These are phyloP conservation scores for Glaciozyma martinii DNA, from an alignment of 768 basidiomycete species.

Conservation along the genomic window DNA sequence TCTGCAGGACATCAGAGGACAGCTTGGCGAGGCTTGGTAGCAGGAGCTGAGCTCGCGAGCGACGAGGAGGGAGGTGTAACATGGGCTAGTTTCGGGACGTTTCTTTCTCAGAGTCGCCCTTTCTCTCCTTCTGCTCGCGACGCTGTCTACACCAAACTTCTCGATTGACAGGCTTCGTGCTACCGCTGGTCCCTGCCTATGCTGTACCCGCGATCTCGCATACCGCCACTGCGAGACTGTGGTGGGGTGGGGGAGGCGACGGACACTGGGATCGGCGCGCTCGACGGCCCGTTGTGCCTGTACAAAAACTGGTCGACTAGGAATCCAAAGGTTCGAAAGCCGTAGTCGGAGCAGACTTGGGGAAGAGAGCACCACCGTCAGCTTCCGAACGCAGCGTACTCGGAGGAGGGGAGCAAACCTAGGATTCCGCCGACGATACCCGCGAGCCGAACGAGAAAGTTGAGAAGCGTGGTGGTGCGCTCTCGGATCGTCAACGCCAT, in stretches of 20 bases:
- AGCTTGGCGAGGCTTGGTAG: conserved; percentile 40
- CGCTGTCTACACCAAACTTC: no score
- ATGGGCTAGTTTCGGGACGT: no score
- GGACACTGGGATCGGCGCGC: no score
- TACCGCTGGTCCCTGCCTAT: no score
- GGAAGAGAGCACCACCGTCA: background rate
- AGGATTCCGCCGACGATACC: conserved; percentile 93
- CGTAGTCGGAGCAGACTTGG: conserved; percentile 24
- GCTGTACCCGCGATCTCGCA: no score
- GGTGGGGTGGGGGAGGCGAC: no score
- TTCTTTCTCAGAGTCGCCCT: no score
- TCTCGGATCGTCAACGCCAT: conserved; percentile 76
- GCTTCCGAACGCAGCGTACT: background rate
- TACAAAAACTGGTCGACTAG: conserved; percentile 2
- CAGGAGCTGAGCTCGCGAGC: background rate
- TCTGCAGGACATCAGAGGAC: conserved; percentile 39
- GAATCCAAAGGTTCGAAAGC: conserved; percentile 26
- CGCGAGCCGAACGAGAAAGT: conserved; percentile 70
- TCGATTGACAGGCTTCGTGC: no score
- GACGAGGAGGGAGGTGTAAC: no score
- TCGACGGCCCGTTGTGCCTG: background rate
- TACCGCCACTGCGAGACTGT: no score
- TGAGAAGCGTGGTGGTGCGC: conserved; percentile 69
- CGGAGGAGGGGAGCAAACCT: conserved; percentile 34
- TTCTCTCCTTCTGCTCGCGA: no score